Evolutionary conservation across 2,329 filamentous ascomycete genomes (phyloP), one percentile per base, ranked within the genome.

Genomic region (Aspergillus sp.): DNA sequence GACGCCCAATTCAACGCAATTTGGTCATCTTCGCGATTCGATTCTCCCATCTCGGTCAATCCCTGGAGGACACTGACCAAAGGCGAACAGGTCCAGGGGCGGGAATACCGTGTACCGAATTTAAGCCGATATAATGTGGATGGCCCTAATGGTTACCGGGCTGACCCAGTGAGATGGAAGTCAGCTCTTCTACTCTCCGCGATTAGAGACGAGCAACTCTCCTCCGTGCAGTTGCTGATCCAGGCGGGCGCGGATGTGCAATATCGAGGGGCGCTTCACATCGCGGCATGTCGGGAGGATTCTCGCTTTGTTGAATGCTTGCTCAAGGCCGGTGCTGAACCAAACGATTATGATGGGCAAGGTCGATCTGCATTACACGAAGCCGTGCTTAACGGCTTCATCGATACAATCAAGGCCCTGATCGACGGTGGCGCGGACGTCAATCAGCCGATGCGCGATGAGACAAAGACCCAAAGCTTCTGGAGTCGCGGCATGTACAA

Each of bases 21-120:
- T 19, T 57, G 55, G 55, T 28, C 46, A 3, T 8, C 5, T 7
- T 34, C 34, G 4, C 3, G 17, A 15, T 51, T 51, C 28, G 55
- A 51, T 22, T 3, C 8, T 3, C 47, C 47, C 2, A 30, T 22
- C 3, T 50, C 55, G 1, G 19, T n/a, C 22, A 57, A 51, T 19
- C 31, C 47, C 31, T 57, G 47, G 55, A 41, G 55, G 15, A 50
- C 55, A 13, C 17, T 57, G 47, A 57, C 55, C 11, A 50, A 57
- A 13, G 17, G 47, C 5, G 55, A 57, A 51, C 5, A 11, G n/a
- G 1, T 51, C 7, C 9, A 51, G 9, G 55, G 55, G 22, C 55
- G 30, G 6, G 46, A 51, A 30, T 50, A 19, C 4, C 7, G 2
- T 13, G 2, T 57, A 2, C 55, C 55, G 1, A 22, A 13, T 11